Evolutionary conservation across 2,329 filamentous ascomycete genomes (phyloP).

Genomic region (Cordyceps cateniannulata): DNA sequence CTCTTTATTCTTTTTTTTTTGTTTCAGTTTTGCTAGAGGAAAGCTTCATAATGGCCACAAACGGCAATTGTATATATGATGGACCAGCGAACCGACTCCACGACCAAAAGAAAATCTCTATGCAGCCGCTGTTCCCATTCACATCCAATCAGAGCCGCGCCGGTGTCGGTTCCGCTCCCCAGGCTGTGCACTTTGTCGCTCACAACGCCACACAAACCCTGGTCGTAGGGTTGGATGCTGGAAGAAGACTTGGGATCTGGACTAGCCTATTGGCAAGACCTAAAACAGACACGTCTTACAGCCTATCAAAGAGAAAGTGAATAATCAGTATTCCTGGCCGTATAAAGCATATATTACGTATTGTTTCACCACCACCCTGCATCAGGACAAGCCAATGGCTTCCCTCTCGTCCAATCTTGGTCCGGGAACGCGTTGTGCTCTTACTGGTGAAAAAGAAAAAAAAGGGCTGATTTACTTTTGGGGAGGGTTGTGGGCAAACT

Average conservation of each 20-base stretch:
- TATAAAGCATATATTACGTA: constrained; percentile 28
- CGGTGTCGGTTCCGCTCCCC: not conserved
- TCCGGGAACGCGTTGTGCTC: constrained; percentile 20
- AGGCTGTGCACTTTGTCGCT: not conserved
- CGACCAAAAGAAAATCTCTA: not conserved
- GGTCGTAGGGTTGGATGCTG: not conserved
- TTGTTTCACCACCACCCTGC: constrained; percentile 28
- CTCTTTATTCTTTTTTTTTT: not conserved
- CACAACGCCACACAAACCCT: not conserved
- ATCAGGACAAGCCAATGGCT: constrained; percentile 21
- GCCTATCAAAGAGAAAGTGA: constrained; percentile 10
- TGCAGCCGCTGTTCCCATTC: not conserved
- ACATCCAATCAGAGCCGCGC: not conserved
- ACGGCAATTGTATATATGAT: not conserved
- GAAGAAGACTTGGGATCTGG: not conserved
- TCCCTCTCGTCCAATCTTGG: constrained; percentile 21
- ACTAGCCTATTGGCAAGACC: not conserved
- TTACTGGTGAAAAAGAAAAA: constrained; percentile 11
- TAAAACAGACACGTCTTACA: constrained; percentile 9
- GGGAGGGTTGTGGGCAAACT: constrained; percentile 81
- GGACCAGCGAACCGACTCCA: not conserved
- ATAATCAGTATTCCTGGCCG: constrained; percentile 30
- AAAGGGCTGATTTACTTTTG: constrained; percentile 63
- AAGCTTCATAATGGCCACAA: not conserved
- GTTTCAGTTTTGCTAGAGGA: not conserved